A percentile compares a stretch with the other conserved stretches of the same genome.
Conservation (phyloP, 148 eudicot genomes). For the Simmondsia chinensis region DNA sequence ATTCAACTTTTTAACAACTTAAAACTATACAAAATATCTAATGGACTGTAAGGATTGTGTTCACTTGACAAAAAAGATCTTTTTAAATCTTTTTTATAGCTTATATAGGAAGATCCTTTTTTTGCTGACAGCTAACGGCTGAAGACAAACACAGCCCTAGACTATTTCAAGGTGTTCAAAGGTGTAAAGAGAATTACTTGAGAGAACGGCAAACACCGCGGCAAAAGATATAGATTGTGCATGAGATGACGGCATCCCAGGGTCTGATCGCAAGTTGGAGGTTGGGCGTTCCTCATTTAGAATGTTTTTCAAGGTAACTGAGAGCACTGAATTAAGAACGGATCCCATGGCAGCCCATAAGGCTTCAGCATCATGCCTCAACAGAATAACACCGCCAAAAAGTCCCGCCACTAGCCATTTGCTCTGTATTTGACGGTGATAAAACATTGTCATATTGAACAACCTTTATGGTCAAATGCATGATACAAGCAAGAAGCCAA, state of each 20-base stretch:
- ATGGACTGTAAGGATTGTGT: no score
- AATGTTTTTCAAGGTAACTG: conserved; percentile 38
- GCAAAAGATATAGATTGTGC: conserved; percentile 68
- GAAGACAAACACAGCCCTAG: not conserved
- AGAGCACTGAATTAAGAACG: conserved; percentile 37
- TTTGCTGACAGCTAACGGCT: not conserved
- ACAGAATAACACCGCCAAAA: conserved; percentile 34
- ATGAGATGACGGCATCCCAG: conserved; percentile 97
- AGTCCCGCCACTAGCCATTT: conserved; percentile 60
- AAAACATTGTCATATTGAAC: conserved; percentile 1
- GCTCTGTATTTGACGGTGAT: conserved; percentile 45
- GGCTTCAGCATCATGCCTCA: conserved; percentile 79
- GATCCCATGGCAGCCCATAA: conserved; percentile 76
- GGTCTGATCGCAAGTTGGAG: conserved; percentile 49
- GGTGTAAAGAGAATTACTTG: conserved; percentile 37
- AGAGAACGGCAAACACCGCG: conserved; percentile 29
- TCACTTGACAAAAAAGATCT: no score
- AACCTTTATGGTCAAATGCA: not conserved
- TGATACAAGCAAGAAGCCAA: not conserved
- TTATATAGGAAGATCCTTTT: not conserved
- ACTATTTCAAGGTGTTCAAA: not conserved
- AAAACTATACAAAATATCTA: no score
- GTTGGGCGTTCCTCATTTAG: conserved; percentile 81
- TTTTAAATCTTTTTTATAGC: no score
- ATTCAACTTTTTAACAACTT: no score